Percentiles rank a stretch among this genome's conserved stretches.
These are phyloP conservation scores for Wickerhamomyces xylosicus DNA, from an alignment of 805 yeast genomes.

Conservation along the genomic window DNA sequence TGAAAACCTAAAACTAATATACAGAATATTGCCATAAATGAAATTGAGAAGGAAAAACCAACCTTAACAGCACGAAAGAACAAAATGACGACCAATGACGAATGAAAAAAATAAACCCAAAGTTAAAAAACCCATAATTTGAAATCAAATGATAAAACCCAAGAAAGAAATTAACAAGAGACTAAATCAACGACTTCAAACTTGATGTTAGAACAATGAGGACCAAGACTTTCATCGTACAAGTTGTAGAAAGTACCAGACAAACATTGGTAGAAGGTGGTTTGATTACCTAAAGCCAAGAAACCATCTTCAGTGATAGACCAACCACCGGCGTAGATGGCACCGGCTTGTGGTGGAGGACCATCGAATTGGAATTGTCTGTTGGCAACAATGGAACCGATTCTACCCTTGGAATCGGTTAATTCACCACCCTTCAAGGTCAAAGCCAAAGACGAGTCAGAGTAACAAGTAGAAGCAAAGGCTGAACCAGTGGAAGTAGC, in stretches of 20 bases:
- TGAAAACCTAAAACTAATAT: too few species aligned
- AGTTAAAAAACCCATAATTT: too few species aligned
- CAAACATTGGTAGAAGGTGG: conserved; percentile 62
- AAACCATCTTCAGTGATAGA: conserved; percentile 39
- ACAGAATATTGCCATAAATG: too few species aligned
- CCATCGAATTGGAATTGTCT: conserved; percentile 83
- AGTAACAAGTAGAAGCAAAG: too few species aligned
- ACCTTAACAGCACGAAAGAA: too few species aligned
- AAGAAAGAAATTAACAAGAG: conserved; percentile 42
- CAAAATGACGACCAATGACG: too few species aligned
- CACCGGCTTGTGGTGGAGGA: conserved; percentile 78
- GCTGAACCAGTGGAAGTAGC: conserved; percentile 22
- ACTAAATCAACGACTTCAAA: conserved; percentile 50
- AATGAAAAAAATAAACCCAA: too few species aligned
- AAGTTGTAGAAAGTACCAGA: conserved; percentile 74
- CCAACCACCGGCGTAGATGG: conserved; percentile 66
- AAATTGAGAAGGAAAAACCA: too few species aligned
- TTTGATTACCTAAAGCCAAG: conserved; percentile 53
- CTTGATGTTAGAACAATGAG: conserved; percentile 54
- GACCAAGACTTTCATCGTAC: conserved; percentile 54
- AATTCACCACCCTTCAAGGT: conserved; percentile 40
- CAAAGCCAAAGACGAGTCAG: conserved; percentile 42
- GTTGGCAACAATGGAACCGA: conserved; percentile 75
- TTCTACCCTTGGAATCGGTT: conserved; percentile 51
- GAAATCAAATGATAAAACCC: too few species aligned